These are phyloP conservation scores for Globisporangium spinosum DNA, from an alignment of 352 stramenopile genomes.

Conservation along the genomic window DNA sequence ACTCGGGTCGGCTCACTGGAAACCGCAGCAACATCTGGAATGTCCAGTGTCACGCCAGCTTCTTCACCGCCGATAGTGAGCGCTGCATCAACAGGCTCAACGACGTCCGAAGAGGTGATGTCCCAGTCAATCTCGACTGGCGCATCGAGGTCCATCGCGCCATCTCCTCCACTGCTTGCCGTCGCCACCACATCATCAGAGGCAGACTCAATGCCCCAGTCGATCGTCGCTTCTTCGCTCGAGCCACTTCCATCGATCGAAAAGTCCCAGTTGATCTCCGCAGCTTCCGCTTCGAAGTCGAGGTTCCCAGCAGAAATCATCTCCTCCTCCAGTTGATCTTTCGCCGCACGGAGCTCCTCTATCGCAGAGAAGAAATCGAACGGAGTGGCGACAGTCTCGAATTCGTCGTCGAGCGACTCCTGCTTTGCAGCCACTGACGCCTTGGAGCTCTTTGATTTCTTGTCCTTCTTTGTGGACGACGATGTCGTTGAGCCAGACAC, in stretches of 20 bases:
- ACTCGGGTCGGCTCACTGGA: slow-evolving; percentile 35
- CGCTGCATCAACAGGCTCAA: slow-evolving; percentile 22
- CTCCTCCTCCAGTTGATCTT: slow-evolving; percentile 27
- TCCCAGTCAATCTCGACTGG: slow-evolving; percentile 76
- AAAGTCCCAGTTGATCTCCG: slow-evolving; percentile 75
- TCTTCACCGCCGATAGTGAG: slow-evolving; percentile 10
- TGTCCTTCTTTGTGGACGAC: slow-evolving; percentile 39
- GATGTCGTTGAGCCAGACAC: slow-evolving; percentile 12
- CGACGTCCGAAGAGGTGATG: slow-evolving; percentile 48
- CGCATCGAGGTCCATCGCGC: slow-evolving; percentile 23
- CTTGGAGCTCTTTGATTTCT: slow-evolving; percentile 31
- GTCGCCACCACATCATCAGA: slow-evolving; percentile 13
- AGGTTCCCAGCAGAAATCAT: slow-evolving; percentile 11
- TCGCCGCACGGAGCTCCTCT: slow-evolving; percentile 39
- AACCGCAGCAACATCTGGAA: neutral
- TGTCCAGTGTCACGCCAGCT: slow-evolving; percentile 2
- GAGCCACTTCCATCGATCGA: slow-evolving; percentile 40
- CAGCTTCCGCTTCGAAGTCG: slow-evolving; percentile 52
- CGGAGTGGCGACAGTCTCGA: slow-evolving; percentile 34
- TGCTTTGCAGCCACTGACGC: slow-evolving; percentile 11
- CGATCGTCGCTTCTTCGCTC: slow-evolving; percentile 36
- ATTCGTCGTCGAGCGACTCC: slow-evolving; percentile 24
- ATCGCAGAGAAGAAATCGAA: slow-evolving; percentile 63
- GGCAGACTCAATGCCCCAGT: slow-evolving; percentile 65
- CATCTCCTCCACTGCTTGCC: slow-evolving; percentile 12